A percentile compares a stretch with the other conserved stretches of the same genome.
phyloP scores from a whole-genome alignment of 441 rosid species.

The Omphalea diandra region DNA sequence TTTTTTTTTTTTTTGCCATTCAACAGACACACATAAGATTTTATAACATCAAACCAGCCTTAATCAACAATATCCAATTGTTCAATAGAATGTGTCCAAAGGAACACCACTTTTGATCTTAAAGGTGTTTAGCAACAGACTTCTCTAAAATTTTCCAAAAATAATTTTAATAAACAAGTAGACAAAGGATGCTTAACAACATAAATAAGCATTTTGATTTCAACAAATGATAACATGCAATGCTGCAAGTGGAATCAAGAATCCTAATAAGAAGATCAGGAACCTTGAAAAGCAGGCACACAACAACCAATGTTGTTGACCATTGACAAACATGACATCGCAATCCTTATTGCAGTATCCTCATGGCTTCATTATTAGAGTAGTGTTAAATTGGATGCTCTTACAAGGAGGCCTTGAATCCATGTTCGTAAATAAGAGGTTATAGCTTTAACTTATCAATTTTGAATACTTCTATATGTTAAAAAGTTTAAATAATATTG shows the following conservation, averaged over 20 bases:
- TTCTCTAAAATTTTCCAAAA: conserved; percentile 37
- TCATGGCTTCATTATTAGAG: conserved; percentile 33
- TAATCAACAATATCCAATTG: conserved; percentile 31
- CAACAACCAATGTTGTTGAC: conserved; percentile 39
- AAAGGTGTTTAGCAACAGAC: conserved; percentile 25
- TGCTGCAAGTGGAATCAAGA: conserved; percentile 39
- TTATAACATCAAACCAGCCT: conserved; percentile 22
- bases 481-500: no score
- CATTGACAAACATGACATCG: conserved; percentile 40
- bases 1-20: no score
- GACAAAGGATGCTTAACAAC: conserved; percentile 34
- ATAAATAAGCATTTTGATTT: conserved; percentile 30
- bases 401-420: no score
- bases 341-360: conserved; percentile 33
- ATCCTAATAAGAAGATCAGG: conserved; percentile 36
- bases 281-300: conserved; percentile 38
- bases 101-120: conserved; percentile 14
- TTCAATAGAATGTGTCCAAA: conserved; percentile 27
- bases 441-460: no score
- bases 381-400: no score
- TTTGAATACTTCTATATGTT: no score
- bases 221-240: conserved; percentile 31
- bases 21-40: conserved; percentile 1
- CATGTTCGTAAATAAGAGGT: no score
- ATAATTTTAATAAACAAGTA: conserved; percentile 36